Percentiles rank a stretch among this genome's conserved stretches.
Conservation (phyloP, 1,284 basidiomycete species). For the Sanghuangporus baumii region DNA sequence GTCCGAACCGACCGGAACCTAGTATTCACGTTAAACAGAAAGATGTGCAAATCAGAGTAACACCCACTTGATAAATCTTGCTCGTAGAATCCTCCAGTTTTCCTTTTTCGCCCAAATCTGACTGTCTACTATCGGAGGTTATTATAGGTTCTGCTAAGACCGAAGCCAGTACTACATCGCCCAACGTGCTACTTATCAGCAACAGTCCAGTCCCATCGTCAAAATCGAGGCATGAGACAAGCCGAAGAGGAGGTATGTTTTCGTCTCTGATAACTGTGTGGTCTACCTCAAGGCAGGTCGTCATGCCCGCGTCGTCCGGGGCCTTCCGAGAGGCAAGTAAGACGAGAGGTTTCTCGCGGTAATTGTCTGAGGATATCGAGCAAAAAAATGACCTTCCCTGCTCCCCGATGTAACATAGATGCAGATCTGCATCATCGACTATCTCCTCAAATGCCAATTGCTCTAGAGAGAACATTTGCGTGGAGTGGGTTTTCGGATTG, state of each 20-base stretch:
- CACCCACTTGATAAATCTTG: neutral
- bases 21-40: neutral
- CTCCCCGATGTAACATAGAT: too few species aligned
- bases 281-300: neutral
- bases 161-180: neutral
- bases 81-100: neutral
- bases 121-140: neutral
- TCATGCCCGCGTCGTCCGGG: neutral
- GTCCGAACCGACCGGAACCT: neutral
- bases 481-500: too few species aligned
- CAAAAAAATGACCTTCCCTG: too few species aligned
- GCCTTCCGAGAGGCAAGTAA: neutral
- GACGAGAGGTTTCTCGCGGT: neutral
- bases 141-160: neutral
- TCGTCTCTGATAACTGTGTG: neutral
- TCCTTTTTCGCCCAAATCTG: neutral
- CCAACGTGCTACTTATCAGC: neutral
- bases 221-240: slow-evolving; percentile 4
- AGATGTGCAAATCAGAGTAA: neutral
- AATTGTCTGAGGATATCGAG: neutral
- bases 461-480: too few species aligned
- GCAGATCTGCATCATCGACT: too few species aligned
- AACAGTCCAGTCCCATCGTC: slow-evolving; percentile 2
- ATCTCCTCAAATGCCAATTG: too few species aligned
- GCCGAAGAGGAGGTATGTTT: neutral